These are phyloP conservation scores for Fusarium beomiforme DNA, from an alignment of 2,329 filamentous ascomycete genomes.

Conservation along the genomic window DNA sequence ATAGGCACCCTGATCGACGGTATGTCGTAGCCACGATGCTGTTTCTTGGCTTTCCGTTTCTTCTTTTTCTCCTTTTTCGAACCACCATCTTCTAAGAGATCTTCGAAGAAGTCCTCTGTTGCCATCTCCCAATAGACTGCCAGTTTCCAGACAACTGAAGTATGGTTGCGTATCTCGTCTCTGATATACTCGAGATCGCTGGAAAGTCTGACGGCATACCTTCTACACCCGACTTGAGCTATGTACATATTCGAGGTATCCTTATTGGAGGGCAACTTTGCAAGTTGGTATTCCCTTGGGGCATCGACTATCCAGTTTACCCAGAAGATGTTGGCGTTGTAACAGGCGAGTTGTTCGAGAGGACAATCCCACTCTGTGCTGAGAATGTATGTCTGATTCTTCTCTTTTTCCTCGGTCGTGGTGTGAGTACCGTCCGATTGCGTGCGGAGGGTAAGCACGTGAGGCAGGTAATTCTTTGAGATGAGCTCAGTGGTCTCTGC, in stretches of 20 bases:
- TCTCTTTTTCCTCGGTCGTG: not conserved
- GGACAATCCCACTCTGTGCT: not conserved
- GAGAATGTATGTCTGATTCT: not conserved
- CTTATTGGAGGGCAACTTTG: not conserved
- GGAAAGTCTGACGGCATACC: slow-evolving; percentile 6
- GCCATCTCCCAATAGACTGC: not conserved
- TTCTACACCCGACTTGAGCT: not conserved
- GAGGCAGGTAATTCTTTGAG: not conserved
- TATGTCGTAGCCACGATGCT: no score
- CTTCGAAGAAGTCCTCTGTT: not conserved
- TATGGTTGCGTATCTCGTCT: not conserved
- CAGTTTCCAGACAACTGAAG: not conserved
- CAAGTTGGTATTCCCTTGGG: not conserved
- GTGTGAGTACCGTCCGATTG: not conserved
- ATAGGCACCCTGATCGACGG: not conserved
- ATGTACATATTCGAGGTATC: not conserved
- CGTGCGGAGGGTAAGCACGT: not conserved
- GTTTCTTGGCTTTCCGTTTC: not conserved
- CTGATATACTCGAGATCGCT: not conserved
- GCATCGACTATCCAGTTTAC: not conserved
- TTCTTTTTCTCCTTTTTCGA: not conserved
- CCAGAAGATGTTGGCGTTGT: not conserved
- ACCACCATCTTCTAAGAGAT: not conserved
- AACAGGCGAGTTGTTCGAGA: not conserved
- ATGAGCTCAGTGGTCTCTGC: not conserved